These are phyloP conservation scores for Saccharomycopsis guyanensis DNA, from an alignment of 805 yeast species.

Conservation along the genomic window DNA sequence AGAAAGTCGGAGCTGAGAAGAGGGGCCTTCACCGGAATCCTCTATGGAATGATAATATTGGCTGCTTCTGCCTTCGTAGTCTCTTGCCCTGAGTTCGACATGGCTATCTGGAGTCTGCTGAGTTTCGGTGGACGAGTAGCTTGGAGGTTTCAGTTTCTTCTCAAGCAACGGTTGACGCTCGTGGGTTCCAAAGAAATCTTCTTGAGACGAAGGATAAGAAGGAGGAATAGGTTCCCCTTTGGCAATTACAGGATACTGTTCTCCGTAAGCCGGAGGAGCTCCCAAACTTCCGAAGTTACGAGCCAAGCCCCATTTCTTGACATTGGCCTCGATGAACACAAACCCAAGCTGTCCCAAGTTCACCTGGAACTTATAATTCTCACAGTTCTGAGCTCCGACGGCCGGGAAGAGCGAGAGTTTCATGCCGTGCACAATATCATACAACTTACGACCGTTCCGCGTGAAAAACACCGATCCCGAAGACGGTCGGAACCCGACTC, in stretches of 20 bases:
- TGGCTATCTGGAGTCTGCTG: slow-evolving; percentile 13
- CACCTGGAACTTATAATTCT: slow-evolving; percentile 41
- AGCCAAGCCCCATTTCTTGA: slow-evolving; percentile 79
- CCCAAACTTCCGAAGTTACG: slow-evolving; percentile 42
- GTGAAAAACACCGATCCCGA: slow-evolving; percentile 89
- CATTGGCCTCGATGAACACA: slow-evolving; percentile 77
- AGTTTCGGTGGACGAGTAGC: not conserved
- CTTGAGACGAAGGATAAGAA: slow-evolving; percentile 36
- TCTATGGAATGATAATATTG: not conserved
- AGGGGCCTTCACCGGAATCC: not conserved
- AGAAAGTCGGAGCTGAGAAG: no score
- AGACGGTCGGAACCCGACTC: slow-evolving; percentile 79
- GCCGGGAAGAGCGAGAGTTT: slow-evolving; percentile 59
- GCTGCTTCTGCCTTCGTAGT: slow-evolving; percentile 14
- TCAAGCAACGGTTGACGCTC: not conserved
- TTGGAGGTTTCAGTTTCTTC: not conserved
- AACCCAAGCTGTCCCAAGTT: slow-evolving; percentile 73
- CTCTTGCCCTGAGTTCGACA: slow-evolving; percentile 6
- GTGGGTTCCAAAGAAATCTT: slow-evolving; percentile 35
- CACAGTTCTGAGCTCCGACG: slow-evolving; percentile 70
- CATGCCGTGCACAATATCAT: slow-evolving; percentile 72
- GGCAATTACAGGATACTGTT: slow-evolving; percentile 25
- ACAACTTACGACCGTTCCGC: slow-evolving; percentile 82
- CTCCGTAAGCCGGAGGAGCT: slow-evolving; percentile 24
- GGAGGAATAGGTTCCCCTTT: slow-evolving; percentile 43